Evolutionary conservation across 2,329 filamentous ascomycete species (phyloP).

Genomic region (Apiospora malaysiana): DNA sequence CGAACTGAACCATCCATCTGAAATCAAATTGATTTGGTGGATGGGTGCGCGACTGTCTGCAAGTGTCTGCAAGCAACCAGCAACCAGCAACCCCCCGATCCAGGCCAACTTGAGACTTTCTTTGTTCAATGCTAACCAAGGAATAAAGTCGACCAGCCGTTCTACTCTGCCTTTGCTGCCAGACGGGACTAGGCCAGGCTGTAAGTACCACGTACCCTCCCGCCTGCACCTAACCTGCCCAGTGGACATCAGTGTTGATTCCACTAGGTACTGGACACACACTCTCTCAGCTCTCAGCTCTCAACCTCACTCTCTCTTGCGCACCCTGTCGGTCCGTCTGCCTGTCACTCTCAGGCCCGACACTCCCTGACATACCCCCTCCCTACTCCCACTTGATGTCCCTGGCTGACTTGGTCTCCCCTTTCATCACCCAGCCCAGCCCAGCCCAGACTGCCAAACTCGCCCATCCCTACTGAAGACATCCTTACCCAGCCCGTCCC

Average conservation of each 20-base stretch:
- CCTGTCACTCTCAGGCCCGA: not conserved
- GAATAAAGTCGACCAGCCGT: not conserved
- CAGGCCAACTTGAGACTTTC: conserved; percentile 10
- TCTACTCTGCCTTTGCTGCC: not conserved
- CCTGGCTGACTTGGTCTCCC: not conserved
- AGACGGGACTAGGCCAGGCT: not conserved
- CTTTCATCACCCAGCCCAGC: conserved; percentile 4
- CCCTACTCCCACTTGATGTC: not conserved
- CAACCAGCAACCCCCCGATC: not conserved
- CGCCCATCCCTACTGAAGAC: not conserved
- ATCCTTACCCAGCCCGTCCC: conserved; percentile 5
- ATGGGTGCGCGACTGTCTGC: not conserved
- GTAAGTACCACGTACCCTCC: not conserved
- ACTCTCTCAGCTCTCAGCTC: not conserved
- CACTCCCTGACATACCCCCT: not conserved
- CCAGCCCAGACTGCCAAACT: not conserved
- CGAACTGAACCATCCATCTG: not conserved
- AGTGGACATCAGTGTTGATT: no score
- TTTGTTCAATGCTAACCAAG: conserved; percentile 11
- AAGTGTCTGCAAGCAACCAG: not conserved
- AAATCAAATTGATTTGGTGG: not conserved
- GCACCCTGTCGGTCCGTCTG: not conserved
- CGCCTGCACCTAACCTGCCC: not conserved
- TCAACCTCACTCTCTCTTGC: not conserved
- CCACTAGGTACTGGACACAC: not conserved